These are phyloP conservation scores for Pleurotus giganteus DNA, from an alignment of 768 basidiomycete genomes.

Conservation along the genomic window DNA sequence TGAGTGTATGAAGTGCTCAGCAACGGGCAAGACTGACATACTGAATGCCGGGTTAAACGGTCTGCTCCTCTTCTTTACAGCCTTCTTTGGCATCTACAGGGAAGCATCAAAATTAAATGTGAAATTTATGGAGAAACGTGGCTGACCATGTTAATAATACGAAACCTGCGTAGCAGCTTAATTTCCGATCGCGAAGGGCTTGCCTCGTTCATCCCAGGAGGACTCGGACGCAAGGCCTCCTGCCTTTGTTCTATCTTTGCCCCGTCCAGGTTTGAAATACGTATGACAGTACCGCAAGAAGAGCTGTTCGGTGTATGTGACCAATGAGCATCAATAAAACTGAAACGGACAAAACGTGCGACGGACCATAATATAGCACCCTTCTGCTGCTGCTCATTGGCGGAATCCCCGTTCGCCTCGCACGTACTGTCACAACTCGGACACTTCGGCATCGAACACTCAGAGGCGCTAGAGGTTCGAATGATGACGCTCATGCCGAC, in stretches of 20 bases:
- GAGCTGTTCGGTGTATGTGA: not conserved
- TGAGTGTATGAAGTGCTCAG: not conserved
- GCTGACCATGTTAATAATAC: not conserved
- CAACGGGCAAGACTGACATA: not conserved
- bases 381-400: not conserved
- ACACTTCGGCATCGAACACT: not conserved
- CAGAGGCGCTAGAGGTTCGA: not conserved
- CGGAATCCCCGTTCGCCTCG: not conserved
- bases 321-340: not conserved
- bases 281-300: slow-evolving; percentile 1
- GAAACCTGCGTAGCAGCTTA: slow-evolving; percentile 5
- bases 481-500: not conserved
- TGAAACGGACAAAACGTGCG: not conserved
- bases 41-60: not conserved
- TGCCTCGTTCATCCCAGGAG: not conserved
- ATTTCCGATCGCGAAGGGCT: not conserved
- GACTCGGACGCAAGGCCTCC: not conserved
- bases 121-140: not conserved
- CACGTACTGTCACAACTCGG: not conserved
- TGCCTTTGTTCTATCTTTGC: not conserved
- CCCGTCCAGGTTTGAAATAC: not conserved
- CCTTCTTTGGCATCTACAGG: not conserved
- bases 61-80: not conserved
- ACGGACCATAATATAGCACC: not conserved
- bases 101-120: not conserved